Percentiles rank a stretch among this genome's conserved stretches.
These are phyloP conservation scores for Dactylonectria macrodidyma DNA, from an alignment of 2,329 filamentous ascomycete species.

Conservation along the genomic window DNA sequence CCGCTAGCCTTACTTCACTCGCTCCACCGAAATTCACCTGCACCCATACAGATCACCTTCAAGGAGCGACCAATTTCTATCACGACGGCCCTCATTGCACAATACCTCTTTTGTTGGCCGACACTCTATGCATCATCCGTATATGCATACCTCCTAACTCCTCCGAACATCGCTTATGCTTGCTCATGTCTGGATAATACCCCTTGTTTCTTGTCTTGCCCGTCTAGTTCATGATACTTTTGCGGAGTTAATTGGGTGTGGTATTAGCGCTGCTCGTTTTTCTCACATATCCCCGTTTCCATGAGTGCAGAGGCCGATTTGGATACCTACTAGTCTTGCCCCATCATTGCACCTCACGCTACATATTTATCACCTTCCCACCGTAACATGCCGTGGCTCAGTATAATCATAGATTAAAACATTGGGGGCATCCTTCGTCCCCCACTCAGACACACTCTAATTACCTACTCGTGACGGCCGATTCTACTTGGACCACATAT, in stretches of 20 bases:
- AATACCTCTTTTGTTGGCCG: not conserved
- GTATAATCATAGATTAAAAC: slow-evolving; percentile 24
- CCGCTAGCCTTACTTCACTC: slow-evolving; percentile 51
- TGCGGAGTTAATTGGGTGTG: slow-evolving; percentile 25
- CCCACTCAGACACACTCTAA: slow-evolving; percentile 12
- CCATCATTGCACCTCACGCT: not conserved
- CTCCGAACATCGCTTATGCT: slow-evolving; percentile 24
- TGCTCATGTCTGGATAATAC: slow-evolving; percentile 49
- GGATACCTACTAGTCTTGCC: slow-evolving; percentile 3
- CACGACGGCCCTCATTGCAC: not conserved
- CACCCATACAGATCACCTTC: not conserved
- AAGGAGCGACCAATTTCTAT: not conserved
- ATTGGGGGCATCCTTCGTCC: slow-evolving; percentile 7
- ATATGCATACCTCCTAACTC: slow-evolving; percentile 14
- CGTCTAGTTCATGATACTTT: slow-evolving; percentile 12
- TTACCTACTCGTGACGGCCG: slow-evolving; percentile 8
- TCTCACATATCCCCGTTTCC: slow-evolving; percentile 3
- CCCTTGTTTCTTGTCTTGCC: slow-evolving; percentile 34
- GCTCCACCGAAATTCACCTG: not conserved
- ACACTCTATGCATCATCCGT: slow-evolving; percentile 20
- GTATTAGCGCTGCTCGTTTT: slow-evolving; percentile 30
- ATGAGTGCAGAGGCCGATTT: slow-evolving; percentile 24
- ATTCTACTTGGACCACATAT: slow-evolving; percentile 32
- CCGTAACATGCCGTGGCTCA: slow-evolving; percentile 3
- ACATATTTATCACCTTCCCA: slow-evolving; percentile 10